A percentile compares a stretch with the other conserved stretches of the same genome.
phyloP scores from a whole-genome alignment of 2,329 filamentous ascomycete genomes.

The Pseudocercospora eumusae region DNA sequence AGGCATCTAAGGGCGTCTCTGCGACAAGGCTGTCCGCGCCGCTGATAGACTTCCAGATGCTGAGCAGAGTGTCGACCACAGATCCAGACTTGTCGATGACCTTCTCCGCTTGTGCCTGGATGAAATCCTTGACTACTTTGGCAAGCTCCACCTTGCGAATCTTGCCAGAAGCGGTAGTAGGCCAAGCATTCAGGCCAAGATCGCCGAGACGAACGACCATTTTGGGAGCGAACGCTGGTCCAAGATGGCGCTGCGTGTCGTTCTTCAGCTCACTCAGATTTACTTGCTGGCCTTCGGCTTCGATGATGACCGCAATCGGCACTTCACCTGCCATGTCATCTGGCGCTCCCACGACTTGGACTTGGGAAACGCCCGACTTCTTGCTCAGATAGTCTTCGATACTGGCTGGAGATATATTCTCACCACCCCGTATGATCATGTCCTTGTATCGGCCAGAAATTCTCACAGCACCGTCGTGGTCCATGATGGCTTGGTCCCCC shows the following conservation, averaged over 20 bases:
- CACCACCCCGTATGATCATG: constrained; percentile 58
- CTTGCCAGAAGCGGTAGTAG: constrained; percentile 50
- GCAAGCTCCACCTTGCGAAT: constrained; percentile 47
- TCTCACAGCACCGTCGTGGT: constrained; percentile 47
- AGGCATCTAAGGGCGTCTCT: constrained; percentile 31
- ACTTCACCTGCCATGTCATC: constrained; percentile 53
- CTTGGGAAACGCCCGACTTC: constrained; percentile 40
- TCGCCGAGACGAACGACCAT: constrained; percentile 48
- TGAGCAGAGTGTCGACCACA: constrained; percentile 36
- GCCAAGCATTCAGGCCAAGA: constrained; percentile 44
- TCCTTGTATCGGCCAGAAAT: constrained; percentile 41
- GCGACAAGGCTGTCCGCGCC: constrained; percentile 33
- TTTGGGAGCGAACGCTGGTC: constrained; percentile 46
- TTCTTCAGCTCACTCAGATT: constrained; percentile 40
- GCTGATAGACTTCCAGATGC: constrained; percentile 39
- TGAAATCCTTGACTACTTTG: constrained; percentile 34
- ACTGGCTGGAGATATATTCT: constrained; percentile 59
- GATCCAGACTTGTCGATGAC: constrained; percentile 34
- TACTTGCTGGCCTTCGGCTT: constrained; percentile 39
- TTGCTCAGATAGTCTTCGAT: constrained; percentile 43
- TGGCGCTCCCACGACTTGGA: constrained; percentile 48
- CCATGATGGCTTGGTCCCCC: constrained; percentile 59
- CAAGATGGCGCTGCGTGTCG: constrained; percentile 42
- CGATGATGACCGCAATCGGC: constrained; percentile 49
- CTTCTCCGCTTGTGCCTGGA: constrained; percentile 31